Evolutionary conservation across 2,329 filamentous ascomycete genomes (phyloP).

Genomic region (Pestalotiopsis sp.): DNA sequence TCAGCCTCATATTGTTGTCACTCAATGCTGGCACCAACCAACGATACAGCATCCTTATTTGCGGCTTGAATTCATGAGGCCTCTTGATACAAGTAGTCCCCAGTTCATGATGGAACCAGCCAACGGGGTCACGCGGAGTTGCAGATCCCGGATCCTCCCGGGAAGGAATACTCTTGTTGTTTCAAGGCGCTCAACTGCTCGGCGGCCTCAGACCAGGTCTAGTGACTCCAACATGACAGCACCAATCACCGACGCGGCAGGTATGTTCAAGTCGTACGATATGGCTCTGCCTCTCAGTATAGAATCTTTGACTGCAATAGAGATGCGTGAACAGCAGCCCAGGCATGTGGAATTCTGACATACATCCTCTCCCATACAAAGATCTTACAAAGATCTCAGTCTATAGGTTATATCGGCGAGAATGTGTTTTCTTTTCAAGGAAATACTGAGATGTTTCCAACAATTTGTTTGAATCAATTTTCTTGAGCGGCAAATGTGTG

Average conservation of each 20-base stretch:
- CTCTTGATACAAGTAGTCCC: neutral
- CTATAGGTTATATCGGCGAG: too few species aligned
- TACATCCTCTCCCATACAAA: too few species aligned
- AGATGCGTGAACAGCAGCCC: neutral
- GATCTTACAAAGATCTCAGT: too few species aligned
- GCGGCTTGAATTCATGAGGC: neutral
- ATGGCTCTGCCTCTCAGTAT: neutral
- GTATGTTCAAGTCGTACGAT: neutral
- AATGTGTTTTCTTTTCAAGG: too few species aligned
- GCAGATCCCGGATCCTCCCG: neutral
- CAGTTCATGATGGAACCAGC: neutral
- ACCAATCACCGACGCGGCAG: neutral
- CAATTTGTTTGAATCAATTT: too few species aligned
- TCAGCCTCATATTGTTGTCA: neutral
- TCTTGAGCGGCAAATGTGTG: too few species aligned
- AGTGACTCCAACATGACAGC: neutral
- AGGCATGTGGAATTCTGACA: too few species aligned
- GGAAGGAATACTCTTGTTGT: neutral
- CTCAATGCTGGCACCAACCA: neutral
- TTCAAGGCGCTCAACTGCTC: neutral
- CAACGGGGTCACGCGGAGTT: neutral
- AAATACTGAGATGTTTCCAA: too few species aligned
- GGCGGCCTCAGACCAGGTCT: neutral
- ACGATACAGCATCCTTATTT: neutral
- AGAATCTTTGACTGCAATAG: neutral